Conservation (phyloP, 345 rosid species). For the Arabidopsis thaliana region DNA sequence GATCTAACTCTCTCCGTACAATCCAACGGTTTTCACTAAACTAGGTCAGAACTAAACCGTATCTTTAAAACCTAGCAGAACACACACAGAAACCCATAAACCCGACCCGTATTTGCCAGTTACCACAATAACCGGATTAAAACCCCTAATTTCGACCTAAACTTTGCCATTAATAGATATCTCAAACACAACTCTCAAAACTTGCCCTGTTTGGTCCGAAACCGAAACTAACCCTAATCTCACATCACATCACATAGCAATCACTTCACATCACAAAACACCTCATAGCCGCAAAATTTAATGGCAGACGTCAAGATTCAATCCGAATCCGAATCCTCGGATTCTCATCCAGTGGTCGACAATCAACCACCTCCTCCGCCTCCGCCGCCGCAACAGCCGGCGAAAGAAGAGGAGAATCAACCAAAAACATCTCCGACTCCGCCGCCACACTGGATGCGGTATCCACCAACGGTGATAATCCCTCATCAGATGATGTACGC, state of each 20-base stretch:
- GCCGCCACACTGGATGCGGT: conserved; percentile 52
- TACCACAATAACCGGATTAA: conserved; percentile 34
- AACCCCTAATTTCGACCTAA: conserved; percentile 41
- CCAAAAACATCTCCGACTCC: conserved; percentile 35
- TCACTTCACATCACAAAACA: background rate
- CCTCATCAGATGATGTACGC: conserved; percentile 71
- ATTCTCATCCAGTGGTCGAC: conserved; percentile 21
- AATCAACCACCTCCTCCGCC: background rate
- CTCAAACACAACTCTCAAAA: conserved; percentile 11
- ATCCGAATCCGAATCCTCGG: conserved; percentile 14
- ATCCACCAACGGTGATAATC: conserved; percentile 82
- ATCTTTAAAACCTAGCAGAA: background rate
- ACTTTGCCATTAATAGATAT: conserved; percentile 39
- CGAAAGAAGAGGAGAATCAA: conserved; percentile 26
- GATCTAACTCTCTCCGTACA: conserved; percentile 15
- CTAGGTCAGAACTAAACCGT: conserved; percentile 25
- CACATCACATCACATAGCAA: background rate
- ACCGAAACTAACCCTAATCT: background rate
- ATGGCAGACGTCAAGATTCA: conserved; percentile 38
- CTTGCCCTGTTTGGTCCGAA: conserved; percentile 6
- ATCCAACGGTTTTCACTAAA: conserved; percentile 37
- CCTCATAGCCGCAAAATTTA: background rate
- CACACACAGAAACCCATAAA: conserved; percentile 2
- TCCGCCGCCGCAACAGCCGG: background rate
- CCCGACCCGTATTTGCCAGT: conserved; percentile 34